phyloP scores from a whole-genome alignment of 2,329 filamentous ascomycete genomes.

The Acrocalymma vagum region DNA sequence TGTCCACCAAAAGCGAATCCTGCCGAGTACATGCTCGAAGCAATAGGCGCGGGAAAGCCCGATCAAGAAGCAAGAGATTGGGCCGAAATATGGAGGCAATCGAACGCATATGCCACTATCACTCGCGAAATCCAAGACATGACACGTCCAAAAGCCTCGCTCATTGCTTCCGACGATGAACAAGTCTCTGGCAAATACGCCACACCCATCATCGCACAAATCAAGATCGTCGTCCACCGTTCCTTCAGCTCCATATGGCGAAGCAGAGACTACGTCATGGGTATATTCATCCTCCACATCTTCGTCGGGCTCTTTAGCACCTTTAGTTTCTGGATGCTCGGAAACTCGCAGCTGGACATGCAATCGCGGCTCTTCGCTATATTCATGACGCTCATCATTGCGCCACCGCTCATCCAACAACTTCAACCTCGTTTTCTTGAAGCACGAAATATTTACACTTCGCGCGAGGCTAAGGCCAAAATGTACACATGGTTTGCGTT shows the following conservation, averaged over 20 bases:
- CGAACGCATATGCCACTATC: constrained; percentile 38
- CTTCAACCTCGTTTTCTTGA: constrained; percentile 74
- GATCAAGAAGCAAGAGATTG: constrained; percentile 47
- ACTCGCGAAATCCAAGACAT: constrained; percentile 46
- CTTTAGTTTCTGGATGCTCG: constrained; percentile 54
- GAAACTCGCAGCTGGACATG: constrained; percentile 40
- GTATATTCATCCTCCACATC: constrained; percentile 64
- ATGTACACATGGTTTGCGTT: constrained; percentile 79
- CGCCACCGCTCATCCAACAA: constrained; percentile 76
- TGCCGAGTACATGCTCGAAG: constrained; percentile 75
- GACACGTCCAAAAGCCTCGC: constrained; percentile 35
- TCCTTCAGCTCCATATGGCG: constrained; percentile 2
- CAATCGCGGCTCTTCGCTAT: constrained; percentile 72
- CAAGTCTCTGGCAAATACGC: constrained; percentile 50
- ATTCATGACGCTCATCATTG: constrained; percentile 77
- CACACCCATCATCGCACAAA: constrained; percentile 45
- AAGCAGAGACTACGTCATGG: constrained; percentile 3
- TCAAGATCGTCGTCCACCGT: constrained; percentile 22
- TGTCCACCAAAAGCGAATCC: constrained; percentile 75
- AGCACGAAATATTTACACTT: constrained; percentile 72
- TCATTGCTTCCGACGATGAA: constrained; percentile 28
- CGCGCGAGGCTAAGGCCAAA: constrained; percentile 75
- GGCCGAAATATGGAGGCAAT: constrained; percentile 49
- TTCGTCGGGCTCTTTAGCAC: constrained; percentile 52
- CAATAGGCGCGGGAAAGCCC: constrained; percentile 43